Evolutionary conservation across 805 yeast species (phyloP).

Genomic region (Zygosaccharomyces siamensis): DNA sequence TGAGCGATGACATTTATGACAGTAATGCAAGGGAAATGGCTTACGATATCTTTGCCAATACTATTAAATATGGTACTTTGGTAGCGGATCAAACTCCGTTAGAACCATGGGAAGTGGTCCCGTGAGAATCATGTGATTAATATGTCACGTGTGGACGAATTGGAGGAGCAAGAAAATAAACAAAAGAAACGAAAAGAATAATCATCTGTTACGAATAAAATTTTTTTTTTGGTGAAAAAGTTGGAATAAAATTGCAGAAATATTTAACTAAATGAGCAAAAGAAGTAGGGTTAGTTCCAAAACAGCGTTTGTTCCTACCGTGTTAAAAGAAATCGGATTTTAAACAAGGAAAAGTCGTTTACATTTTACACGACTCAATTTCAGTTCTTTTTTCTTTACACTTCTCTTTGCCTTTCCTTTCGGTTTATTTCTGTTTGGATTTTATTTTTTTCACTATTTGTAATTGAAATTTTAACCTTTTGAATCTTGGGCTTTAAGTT

Average conservation of each 20-base stretch:
- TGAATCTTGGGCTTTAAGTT: too few relatives aligned
- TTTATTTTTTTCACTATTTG: not conserved
- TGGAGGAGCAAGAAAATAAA: not conserved
- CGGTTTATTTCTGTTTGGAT: not conserved
- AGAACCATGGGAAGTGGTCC: slow-evolving; percentile 26
- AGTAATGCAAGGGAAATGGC: slow-evolving; percentile 39
- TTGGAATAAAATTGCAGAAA: not conserved
- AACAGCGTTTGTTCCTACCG: too few relatives aligned
- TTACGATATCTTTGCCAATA: slow-evolving; percentile 42
- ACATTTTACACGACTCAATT: not conserved
- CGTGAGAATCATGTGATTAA: not conserved
- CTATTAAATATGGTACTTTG: slow-evolving; percentile 44
- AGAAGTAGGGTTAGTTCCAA: not conserved
- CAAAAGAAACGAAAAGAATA: not conserved
- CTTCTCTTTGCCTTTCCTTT: not conserved
- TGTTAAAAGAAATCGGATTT: not conserved
- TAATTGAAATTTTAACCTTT: too few relatives aligned
- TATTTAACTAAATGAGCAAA: slow-evolving; percentile 1
- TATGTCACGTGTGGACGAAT: not conserved
- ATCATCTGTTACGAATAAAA: slow-evolving; percentile 4
- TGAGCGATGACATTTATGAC: slow-evolving; percentile 15
- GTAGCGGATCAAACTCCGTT: slow-evolving; percentile 31
- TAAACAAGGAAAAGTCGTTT: not conserved
- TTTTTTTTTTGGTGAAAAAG: not conserved
- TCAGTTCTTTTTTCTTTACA: not conserved